A percentile compares a stretch with the other conserved stretches of the same genome.
Conservation (phyloP, 768 basidiomycete genomes). For the Naganishia onofrii region DNA sequence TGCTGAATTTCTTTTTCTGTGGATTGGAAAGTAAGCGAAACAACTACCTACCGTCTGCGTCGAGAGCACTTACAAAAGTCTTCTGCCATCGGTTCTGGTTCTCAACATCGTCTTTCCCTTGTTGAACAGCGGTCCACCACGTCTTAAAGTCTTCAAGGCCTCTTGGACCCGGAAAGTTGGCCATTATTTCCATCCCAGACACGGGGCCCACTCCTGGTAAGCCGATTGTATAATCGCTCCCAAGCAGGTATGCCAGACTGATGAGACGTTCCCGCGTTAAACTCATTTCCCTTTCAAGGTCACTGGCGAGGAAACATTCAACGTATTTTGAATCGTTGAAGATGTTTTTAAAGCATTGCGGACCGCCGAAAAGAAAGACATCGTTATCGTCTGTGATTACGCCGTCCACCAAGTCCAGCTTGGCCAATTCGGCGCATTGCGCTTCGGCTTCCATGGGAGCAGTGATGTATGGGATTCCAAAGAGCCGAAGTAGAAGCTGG, state of each 20-base stretch:
- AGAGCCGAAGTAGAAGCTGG: conserved; percentile 73
- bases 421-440: conserved; percentile 88
- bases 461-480: conserved; percentile 96
- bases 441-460: conserved; percentile 99
- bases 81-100: conserved; percentile 72
- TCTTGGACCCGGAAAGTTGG: conserved; percentile 83
- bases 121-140: conserved; percentile 94
- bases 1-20: conserved; percentile 81
- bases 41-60: background rate
- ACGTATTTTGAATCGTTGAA: conserved; percentile 99
- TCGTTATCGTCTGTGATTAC: conserved; percentile 99
- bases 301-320: conserved; percentile 83
- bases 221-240: conserved; percentile 95
- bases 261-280: conserved; percentile 81
- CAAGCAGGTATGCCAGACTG: conserved; percentile 85
- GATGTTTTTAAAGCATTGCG: conserved; percentile 98
- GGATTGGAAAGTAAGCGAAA: background rate
- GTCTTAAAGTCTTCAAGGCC: conserved; percentile 81
- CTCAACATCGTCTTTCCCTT: conserved; percentile 77
- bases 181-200: conserved; percentile 89
- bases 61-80: conserved; percentile 66
- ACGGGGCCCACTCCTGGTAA: conserved; percentile 90
- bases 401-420: conserved; percentile 83
- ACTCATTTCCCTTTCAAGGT: conserved; percentile 81
- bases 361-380: conserved; percentile 94